A percentile compares a stretch with the other conserved stretches of the same genome.
phyloP scores from a whole-genome alignment of 2,329 filamentous ascomycete genomes.

The Aspergillus luchuensis region DNA sequence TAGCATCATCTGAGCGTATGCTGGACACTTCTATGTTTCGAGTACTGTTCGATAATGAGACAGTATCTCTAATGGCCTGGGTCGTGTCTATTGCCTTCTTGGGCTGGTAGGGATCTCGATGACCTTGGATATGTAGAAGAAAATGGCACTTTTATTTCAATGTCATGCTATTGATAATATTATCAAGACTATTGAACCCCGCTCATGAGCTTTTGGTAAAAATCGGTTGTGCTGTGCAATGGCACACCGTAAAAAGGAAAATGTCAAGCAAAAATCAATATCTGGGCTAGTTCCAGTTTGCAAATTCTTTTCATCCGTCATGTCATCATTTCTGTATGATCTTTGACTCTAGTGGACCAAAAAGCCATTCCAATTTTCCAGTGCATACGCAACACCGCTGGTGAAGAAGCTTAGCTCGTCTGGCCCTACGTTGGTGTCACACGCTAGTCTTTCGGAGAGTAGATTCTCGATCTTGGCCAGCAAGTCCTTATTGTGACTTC shows the following conservation, averaged over 20 bases:
- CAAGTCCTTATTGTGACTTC: conserved; percentile 24
- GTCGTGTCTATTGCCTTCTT: background rate
- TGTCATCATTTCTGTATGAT: background rate
- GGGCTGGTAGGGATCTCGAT: background rate
- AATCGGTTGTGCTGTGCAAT: too few species aligned
- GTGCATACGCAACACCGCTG: conserved; percentile 38
- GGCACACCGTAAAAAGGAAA: too few species aligned
- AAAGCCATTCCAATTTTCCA: conserved; percentile 25
- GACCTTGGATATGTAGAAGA: background rate
- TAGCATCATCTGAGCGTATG: too few species aligned
- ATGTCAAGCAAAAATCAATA: background rate
- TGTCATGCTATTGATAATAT: background rate
- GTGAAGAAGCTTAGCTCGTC: conserved; percentile 46
- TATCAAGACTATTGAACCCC: background rate
- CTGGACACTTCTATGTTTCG: background rate
- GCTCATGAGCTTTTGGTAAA: conserved; percentile 1
- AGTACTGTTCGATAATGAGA: background rate
- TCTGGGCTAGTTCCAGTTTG: background rate
- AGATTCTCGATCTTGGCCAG: conserved; percentile 39
- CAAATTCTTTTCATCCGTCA: background rate
- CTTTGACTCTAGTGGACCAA: background rate
- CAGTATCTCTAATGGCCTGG: background rate
- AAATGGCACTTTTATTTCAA: background rate
- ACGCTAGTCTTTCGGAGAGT: conserved; percentile 37
- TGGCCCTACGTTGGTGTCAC: conserved; percentile 32